Evolutionary conservation across 345 rosid genomes (phyloP).

Genomic region (Noccaea caerulescens): DNA sequence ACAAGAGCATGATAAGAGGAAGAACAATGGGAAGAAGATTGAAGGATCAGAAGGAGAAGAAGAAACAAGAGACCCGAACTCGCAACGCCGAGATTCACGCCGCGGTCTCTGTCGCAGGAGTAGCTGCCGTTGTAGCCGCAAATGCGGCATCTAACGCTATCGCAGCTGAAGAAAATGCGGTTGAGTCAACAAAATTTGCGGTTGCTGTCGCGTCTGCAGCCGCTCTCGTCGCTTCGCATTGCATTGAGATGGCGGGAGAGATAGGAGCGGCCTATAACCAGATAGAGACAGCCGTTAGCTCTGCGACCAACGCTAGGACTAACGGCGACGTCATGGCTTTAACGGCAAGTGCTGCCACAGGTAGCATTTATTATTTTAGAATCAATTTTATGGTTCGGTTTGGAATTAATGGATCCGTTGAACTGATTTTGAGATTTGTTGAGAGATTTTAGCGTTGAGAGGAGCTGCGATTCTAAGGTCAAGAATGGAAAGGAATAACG

Average conservation of each 20-base stretch:
- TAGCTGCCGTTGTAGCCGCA: constrained; percentile 90
- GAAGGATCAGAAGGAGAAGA: constrained; percentile 90
- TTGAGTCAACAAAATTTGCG: constrained; percentile 48
- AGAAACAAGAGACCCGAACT: constrained; percentile 80
- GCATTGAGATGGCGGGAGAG: constrained; percentile 92
- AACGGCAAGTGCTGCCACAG: constrained; percentile 98
- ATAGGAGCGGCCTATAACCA: constrained; percentile 90
- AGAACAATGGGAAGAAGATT: constrained; percentile 84
- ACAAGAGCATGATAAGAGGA: constrained; percentile 71
- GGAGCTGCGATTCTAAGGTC: constrained; percentile 78
- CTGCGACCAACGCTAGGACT: constrained; percentile 76
- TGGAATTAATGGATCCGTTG: background rate
- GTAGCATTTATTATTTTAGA: constrained; percentile 38
- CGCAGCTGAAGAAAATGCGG: constrained; percentile 47
- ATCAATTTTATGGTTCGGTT: background rate
- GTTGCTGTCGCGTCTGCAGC: constrained; percentile 85
- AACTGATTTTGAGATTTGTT: constrained; percentile 45
- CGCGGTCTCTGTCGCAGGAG: constrained; percentile 92
- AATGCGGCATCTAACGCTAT: constrained; percentile 63
- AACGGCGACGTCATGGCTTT: constrained; percentile 91
- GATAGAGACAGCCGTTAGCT: constrained; percentile 66
- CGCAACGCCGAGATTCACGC: constrained; percentile 89
- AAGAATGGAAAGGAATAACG: constrained; percentile 68
- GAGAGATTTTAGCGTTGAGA: constrained; percentile 63
- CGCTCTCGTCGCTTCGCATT: constrained; percentile 85